Evolutionary conservation across 768 basidiomycete genomes (phyloP).

Genomic region (Pulveroboletus sp.): DNA sequence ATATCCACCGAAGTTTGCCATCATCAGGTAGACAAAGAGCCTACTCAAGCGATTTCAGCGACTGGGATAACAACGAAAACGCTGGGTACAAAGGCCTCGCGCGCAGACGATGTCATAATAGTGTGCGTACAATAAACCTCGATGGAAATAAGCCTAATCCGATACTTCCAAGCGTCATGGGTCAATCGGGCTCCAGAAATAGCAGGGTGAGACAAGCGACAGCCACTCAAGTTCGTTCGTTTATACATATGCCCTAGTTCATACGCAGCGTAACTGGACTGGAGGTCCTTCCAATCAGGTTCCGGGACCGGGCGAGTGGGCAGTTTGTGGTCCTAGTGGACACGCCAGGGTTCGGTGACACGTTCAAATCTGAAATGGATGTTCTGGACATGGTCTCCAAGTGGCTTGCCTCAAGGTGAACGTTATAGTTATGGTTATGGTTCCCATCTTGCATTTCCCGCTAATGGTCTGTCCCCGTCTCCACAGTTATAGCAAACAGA

Average conservation of each 20-base stretch:
- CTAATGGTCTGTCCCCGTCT: no score
- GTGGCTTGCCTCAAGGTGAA: constrained; percentile 16
- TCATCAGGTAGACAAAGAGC: no score
- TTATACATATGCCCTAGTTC: no score
- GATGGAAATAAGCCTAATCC: background rate
- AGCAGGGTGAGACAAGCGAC: constrained; percentile 14
- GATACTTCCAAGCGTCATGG: constrained; percentile 11
- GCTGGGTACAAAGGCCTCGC: background rate
- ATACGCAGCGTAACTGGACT: no score
- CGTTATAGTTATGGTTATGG: no score
- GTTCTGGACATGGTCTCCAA: constrained; percentile 12
- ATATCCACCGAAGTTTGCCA: no score
- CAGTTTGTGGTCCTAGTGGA: constrained; percentile 20
- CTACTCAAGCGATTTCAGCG: no score
- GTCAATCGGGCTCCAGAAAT: constrained; percentile 13
- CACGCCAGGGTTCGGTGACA: constrained; percentile 23
- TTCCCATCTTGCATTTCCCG: no score
- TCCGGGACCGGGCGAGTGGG: constrained; percentile 1
- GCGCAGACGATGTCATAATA: background rate
- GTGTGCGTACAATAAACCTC: background rate
- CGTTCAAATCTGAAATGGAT: constrained; percentile 9
- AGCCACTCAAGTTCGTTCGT: no score
- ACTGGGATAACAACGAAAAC: no score
- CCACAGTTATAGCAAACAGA: no score
- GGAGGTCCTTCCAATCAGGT: constrained; percentile 4